These are phyloP conservation scores for Pseudoturritis turrita DNA, from an alignment of 345 rosid genomes.

Conservation along the genomic window DNA sequence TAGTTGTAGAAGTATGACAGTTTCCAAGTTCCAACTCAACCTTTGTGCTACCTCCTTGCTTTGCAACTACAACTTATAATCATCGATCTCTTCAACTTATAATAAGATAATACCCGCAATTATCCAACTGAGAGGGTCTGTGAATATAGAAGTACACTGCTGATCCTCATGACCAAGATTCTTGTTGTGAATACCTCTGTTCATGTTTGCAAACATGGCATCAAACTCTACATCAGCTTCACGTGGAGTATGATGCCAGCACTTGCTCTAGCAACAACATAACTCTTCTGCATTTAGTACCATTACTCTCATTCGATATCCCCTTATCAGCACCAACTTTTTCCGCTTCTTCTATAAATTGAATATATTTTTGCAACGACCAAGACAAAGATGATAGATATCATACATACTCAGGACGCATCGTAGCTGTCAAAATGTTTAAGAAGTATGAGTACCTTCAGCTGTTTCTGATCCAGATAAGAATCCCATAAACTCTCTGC, in stretches of 20 bases:
- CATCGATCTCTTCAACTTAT: too few species aligned
- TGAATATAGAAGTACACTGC: slow-evolving; percentile 67
- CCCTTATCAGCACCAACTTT: slow-evolving; percentile 8
- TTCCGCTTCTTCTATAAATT: slow-evolving; percentile 75
- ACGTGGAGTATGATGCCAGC: too few species aligned
- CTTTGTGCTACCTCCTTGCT: too few species aligned
- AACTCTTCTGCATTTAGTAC: too few species aligned
- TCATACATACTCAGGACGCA: not conserved
- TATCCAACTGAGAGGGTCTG: slow-evolving; percentile 89
- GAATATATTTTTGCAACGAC: slow-evolving; percentile 58
- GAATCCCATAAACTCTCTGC: slow-evolving; percentile 99
- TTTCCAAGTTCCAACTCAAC: too few species aligned
- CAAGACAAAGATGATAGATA: slow-evolving; percentile 3
- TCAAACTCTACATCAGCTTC: too few species aligned
- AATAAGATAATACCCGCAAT: slow-evolving; percentile 60
- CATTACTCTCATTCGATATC: too few species aligned
- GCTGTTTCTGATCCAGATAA: slow-evolving; percentile 77
- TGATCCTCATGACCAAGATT: slow-evolving; percentile 24
- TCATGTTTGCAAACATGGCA: too few species aligned
- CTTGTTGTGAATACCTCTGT: slow-evolving; percentile 40
- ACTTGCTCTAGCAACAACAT: too few species aligned
- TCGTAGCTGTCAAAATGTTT: not conserved
- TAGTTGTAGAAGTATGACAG: too few species aligned
- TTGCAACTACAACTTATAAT: too few species aligned
- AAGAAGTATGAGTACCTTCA: slow-evolving; percentile 50